These are phyloP conservation scores for Alopecurus myosuroides DNA, from an alignment of 176 grass and related monocot genomes.

Conservation along the genomic window DNA sequence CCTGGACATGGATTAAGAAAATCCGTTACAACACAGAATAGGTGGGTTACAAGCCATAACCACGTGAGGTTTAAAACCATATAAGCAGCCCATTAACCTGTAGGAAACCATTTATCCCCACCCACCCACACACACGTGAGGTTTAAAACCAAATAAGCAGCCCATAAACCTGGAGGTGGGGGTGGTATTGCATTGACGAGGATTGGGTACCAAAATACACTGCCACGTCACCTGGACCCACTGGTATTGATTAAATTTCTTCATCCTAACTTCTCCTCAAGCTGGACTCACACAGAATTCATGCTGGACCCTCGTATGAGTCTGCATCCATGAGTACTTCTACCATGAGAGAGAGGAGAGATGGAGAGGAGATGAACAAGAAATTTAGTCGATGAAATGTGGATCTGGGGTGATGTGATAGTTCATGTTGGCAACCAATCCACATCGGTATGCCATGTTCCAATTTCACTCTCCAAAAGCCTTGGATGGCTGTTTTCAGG, in stretches of 20 bases:
- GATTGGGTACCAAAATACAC: not conserved
- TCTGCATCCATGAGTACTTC: not conserved
- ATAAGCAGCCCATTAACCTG: not conserved
- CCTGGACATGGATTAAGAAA: conserved; percentile 43
- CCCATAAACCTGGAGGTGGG: no score
- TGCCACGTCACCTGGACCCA: not conserved
- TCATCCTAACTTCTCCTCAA: no score
- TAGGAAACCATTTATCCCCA: no score
- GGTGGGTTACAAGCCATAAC: not conserved
- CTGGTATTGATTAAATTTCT: no score
- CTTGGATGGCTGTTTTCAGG: no score
- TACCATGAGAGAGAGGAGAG: not conserved
- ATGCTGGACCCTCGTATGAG: not conserved
- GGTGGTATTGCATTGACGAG: not conserved
- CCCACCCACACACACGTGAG: no score
- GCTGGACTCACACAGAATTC: not conserved
- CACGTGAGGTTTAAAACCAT: not conserved
- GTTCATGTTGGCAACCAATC: not conserved
- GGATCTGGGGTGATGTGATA: not conserved
- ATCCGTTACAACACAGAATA: not conserved
- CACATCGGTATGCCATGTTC: not conserved
- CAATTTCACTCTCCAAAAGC: not conserved
- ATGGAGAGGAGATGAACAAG: not conserved
- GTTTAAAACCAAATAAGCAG: no score
- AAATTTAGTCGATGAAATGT: not conserved